Evolutionary conservation across 179 eudicot genomes (phyloP).

Genomic region (Beta corolliflora): DNA sequence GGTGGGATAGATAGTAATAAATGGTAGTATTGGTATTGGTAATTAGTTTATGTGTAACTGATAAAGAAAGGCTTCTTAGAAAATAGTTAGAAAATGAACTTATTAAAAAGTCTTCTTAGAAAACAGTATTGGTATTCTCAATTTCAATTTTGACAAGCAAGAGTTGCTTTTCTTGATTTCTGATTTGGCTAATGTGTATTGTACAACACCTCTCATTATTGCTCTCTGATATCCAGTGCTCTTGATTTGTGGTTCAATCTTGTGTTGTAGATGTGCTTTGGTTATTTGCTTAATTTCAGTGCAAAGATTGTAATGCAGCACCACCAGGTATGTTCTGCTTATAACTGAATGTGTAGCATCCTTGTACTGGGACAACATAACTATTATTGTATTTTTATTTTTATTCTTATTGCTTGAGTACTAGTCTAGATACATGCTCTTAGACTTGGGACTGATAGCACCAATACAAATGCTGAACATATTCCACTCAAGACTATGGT

Average conservation of each 20-base stretch:
- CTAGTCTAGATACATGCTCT: not conserved
- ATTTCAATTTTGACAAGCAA: not conserved
- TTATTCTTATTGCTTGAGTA: not conserved
- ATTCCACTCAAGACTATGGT: too few species aligned
- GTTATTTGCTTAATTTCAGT: constrained; percentile 42
- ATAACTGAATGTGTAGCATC: not conserved
- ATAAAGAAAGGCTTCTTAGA: too few species aligned
- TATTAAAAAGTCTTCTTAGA: too few species aligned
- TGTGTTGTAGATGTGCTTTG: constrained; percentile 64
- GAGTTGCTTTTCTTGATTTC: not conserved
- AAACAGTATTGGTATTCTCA: too few species aligned
- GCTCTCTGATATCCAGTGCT: constrained; percentile 1
- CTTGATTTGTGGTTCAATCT: constrained; percentile 8
- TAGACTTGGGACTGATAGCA: not conserved
- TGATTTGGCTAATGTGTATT: constrained; percentile 6
- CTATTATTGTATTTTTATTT: not conserved
- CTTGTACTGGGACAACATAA: not conserved
- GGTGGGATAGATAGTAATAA: too few species aligned
- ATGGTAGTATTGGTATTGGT: too few species aligned
- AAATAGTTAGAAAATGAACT: too few species aligned
- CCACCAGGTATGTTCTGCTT: constrained; percentile 43
- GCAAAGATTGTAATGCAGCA: constrained; percentile 73
- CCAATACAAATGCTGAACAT: not conserved
- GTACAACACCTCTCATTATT: not conserved
- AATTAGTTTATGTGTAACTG: too few species aligned